Evolutionary conservation across 345 rosid species (phyloP).

Genomic region (Pistacia integerrima): DNA sequence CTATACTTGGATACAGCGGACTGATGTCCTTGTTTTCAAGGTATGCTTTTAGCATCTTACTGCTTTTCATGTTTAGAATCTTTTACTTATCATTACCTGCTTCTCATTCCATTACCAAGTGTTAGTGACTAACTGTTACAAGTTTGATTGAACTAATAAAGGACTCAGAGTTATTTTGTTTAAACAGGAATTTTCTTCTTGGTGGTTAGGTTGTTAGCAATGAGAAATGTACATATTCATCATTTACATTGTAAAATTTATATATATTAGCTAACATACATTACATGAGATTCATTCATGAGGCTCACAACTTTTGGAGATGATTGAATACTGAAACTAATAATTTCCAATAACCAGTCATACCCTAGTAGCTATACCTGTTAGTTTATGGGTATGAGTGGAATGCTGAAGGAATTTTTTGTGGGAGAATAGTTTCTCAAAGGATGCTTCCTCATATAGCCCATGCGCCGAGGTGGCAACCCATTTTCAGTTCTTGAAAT

Average conservation of each 20-base stretch:
- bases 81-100: slow-evolving; percentile 1
- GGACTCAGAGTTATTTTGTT: background rate
- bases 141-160: background rate
- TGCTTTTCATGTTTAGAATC: background rate
- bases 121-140: background rate
- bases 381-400: background rate
- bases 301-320: background rate
- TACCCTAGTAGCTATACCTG: background rate
- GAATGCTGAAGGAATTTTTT: background rate
- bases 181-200: background rate
- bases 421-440: background rate
- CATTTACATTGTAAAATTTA: background rate
- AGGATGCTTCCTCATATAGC: slow-evolving; percentile 5
- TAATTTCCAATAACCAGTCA: background rate
- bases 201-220: background rate
- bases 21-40: slow-evolving; percentile 68
- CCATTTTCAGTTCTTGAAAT: slow-evolving; percentile 6
- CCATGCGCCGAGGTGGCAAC: background rate
- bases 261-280: background rate
- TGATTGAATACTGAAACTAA: background rate
- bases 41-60: slow-evolving; percentile 33
- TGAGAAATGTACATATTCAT: background rate
- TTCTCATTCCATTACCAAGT: background rate
- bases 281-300: background rate
- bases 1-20: slow-evolving; percentile 89